A percentile compares a stretch with the other conserved stretches of the same genome.
phyloP scores from a whole-genome alignment of 306 rosid genomes.

The Bauhinia variegata region DNA sequence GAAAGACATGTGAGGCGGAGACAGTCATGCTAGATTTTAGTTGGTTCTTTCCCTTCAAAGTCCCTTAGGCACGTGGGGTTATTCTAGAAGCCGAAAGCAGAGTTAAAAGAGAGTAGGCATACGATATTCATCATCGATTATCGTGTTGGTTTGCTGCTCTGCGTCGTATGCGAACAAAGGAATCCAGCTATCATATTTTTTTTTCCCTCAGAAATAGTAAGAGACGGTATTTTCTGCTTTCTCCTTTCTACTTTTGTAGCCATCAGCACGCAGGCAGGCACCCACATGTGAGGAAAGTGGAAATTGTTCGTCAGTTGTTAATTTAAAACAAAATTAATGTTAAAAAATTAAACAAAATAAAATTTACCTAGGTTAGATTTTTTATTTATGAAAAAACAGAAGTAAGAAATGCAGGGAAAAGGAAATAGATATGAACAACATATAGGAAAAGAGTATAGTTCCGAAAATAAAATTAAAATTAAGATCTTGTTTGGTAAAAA shows the following conservation, averaged over 20 bases:
- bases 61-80: conserved; percentile 36
- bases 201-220: no score
- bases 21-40: conserved; percentile 2
- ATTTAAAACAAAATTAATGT: no score
- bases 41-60: conserved; percentile 7
- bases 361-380: no score
- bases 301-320: no score
- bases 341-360: no score
- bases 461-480: no score
- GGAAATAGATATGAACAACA: no score
- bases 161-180: conserved; percentile 10
- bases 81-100: conserved; percentile 12
- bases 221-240: neutral
- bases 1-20: neutral
- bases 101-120: neutral
- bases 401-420: no score
- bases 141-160: conserved; percentile 1
- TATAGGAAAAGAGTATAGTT: no score
- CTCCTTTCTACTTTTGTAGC: no score
- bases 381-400: no score
- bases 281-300: conserved; percentile 7
- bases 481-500: no score
- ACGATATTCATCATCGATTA: conserved; percentile 29
- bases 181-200: neutral
- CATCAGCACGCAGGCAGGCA: neutral